phyloP scores from a whole-genome alignment of 352 stramenopile species.

The Globisporangium acanthophoron region DNA sequence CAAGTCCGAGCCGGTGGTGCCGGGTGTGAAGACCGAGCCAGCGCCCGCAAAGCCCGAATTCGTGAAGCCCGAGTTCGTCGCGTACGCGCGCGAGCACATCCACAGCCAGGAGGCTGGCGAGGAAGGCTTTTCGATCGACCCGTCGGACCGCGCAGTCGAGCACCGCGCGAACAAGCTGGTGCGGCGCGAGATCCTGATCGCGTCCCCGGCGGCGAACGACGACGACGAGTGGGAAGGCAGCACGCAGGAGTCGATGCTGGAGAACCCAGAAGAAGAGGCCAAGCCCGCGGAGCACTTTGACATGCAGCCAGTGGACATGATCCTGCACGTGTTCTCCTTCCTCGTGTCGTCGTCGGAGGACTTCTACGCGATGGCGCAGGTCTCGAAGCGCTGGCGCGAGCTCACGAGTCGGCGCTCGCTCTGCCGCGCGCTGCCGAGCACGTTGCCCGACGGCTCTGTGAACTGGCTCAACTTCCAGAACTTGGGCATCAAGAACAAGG shows the following conservation, averaged over 20 bases:
- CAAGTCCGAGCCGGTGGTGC: conserved; percentile 17
- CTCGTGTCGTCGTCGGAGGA: conserved; percentile 67
- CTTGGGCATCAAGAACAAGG: conserved; percentile 88
- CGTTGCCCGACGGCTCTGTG: conserved; percentile 65
- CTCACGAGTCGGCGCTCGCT: conserved; percentile 66
- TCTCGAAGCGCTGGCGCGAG: conserved; percentile 78
- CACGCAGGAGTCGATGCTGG: conserved; percentile 27
- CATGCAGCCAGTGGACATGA: conserved; percentile 83
- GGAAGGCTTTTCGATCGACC: conserved; percentile 82
- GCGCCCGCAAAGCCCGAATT: conserved; percentile 4
- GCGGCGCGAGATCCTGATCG: conserved; percentile 80
- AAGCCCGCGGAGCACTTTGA: conserved; percentile 72
- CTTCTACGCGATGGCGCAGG: conserved; percentile 61
- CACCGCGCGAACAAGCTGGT: conserved; percentile 82
- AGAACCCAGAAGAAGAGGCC: conserved; percentile 22
- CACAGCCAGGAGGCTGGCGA: conserved; percentile 76
- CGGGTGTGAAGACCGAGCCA: conserved; percentile 11
- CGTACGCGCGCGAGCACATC: conserved; percentile 71
- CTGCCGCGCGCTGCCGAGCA: conserved; percentile 61
- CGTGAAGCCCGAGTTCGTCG: conserved; percentile 39
- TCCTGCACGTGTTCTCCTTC: conserved; percentile 85
- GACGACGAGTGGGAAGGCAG: conserved; percentile 69
- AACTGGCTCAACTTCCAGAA: conserved; percentile 89
- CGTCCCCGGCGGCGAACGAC: conserved; percentile 67
- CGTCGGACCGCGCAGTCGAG: conserved; percentile 76